Conservation (phyloP, 306 rosid genomes). For the Trichosanthes cucumerina region DNA sequence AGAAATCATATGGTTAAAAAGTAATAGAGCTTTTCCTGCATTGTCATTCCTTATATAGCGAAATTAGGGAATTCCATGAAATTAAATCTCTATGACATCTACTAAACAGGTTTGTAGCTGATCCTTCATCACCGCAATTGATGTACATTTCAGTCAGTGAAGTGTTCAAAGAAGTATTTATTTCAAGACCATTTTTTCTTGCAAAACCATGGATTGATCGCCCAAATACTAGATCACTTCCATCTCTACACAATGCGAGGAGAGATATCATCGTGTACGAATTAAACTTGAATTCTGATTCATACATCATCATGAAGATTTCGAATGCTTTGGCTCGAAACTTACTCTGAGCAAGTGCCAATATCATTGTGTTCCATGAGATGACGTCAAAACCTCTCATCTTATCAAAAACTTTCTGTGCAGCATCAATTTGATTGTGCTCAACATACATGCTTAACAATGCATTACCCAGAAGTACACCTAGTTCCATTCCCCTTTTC, state of each 20-base stretch:
- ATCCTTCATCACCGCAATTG: constrained; percentile 29
- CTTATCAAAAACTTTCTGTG: constrained; percentile 21
- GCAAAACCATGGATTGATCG: constrained; percentile 32
- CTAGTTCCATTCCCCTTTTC: constrained; percentile 22
- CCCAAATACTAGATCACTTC: constrained; percentile 17
- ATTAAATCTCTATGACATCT: constrained; percentile 27
- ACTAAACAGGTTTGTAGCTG: constrained; percentile 26
- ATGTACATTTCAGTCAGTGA: constrained; percentile 40
- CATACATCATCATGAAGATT: constrained; percentile 19
- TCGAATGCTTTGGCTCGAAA: constrained; percentile 24
- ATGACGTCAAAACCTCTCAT: constrained; percentile 23
- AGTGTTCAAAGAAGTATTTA: constrained; percentile 28
- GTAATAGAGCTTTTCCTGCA: constrained; percentile 20
- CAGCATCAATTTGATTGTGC: constrained; percentile 17
- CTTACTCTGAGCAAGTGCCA: constrained; percentile 22
- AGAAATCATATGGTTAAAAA: constrained; percentile 27
- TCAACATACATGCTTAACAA: constrained; percentile 26
- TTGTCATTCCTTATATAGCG: constrained; percentile 21
- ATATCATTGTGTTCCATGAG: constrained; percentile 34
- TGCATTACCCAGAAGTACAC: constrained; percentile 30
- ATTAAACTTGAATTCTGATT: constrained; percentile 20
- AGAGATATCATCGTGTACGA: constrained; percentile 31
- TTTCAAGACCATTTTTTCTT: constrained; percentile 23
- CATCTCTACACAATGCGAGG: constrained; percentile 24
- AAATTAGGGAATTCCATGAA: constrained; percentile 40